phyloP scores from a whole-genome alignment of 179 eudicot species.

The Spinacia oleracea region DNA sequence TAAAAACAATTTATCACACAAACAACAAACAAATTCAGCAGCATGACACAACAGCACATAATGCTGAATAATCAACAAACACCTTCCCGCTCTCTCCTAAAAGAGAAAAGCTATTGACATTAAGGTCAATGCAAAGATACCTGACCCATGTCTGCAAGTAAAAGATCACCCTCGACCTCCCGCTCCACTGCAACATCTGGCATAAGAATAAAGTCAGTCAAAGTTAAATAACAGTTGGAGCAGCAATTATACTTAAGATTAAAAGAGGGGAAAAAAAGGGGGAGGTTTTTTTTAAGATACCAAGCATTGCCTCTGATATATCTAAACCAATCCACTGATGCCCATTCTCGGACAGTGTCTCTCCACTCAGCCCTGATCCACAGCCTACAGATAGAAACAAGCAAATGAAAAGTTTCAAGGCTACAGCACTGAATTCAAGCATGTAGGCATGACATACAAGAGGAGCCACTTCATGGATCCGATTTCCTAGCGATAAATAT shows the following conservation, averaged over 20 bases:
- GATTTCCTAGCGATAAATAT: neutral
- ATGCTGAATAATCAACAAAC: neutral
- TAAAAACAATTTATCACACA: neutral
- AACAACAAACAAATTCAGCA: neutral
- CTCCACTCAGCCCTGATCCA: slow-evolving; percentile 97
- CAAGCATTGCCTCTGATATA: slow-evolving; percentile 85
- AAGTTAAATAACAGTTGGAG: slow-evolving; percentile 16
- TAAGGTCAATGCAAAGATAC: slow-evolving; percentile 31
- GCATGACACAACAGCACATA: neutral
- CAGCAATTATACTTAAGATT: neutral
- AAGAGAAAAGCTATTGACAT: neutral
- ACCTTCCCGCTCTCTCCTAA: neutral
- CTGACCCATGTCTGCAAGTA: slow-evolving; percentile 97
- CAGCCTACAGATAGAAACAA: slow-evolving; percentile 56
- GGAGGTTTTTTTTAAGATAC: too few relatives aligned
- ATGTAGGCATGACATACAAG: neutral
- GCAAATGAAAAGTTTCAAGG: neutral
- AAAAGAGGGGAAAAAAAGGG: slow-evolving; percentile 6
- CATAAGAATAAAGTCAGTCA: slow-evolving; percentile 4
- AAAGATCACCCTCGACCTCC: slow-evolving; percentile 86
- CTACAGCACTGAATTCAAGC: neutral
- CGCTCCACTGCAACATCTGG: slow-evolving; percentile 86
- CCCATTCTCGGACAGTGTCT: slow-evolving; percentile 81
- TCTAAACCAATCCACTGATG: slow-evolving; percentile 97
- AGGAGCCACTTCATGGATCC: neutral